Evolutionary conservation across 2,329 filamentous ascomycete genomes (phyloP).

Genomic region (Cladophialophora immunda): DNA sequence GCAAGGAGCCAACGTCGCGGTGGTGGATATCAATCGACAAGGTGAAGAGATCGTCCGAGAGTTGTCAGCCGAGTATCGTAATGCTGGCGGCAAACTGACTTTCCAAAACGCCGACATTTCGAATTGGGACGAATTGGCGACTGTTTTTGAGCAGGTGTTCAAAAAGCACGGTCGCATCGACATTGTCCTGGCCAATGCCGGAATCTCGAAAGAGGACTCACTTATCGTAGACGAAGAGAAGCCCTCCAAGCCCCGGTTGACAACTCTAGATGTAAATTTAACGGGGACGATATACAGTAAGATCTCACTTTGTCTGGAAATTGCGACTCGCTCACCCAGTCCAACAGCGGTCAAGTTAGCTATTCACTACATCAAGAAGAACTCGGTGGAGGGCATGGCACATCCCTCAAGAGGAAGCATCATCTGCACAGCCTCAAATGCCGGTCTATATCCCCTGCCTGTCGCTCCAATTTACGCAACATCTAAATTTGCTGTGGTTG

Average conservation of each 20-base stretch:
- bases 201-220: slow-evolving; percentile 54
- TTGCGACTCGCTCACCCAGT: neutral
- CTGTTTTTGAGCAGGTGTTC: slow-evolving; percentile 47
- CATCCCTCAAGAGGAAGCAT: slow-evolving; percentile 52
- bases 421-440: slow-evolving; percentile 63
- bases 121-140: slow-evolving; percentile 47
- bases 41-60: slow-evolving; percentile 37
- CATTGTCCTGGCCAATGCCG: slow-evolving; percentile 61
- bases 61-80: slow-evolving; percentile 42
- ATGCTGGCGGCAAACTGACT: slow-evolving; percentile 35
- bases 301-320: no score
- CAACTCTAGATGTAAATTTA: slow-evolving; percentile 48
- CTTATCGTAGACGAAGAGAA: slow-evolving; percentile 45
- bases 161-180: slow-evolving; percentile 51
- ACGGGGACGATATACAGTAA: slow-evolving; percentile 57
- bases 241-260: slow-evolving; percentile 48
- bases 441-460: slow-evolving; percentile 61
- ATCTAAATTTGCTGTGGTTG: slow-evolving; percentile 59
- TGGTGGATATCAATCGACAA: slow-evolving; percentile 46
- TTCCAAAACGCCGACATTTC: slow-evolving; percentile 46
- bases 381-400: slow-evolving; percentile 41
- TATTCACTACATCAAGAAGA: slow-evolving; percentile 60
- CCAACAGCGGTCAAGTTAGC: slow-evolving; percentile 58
- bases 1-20: slow-evolving; percentile 44
- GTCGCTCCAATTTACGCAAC: slow-evolving; percentile 60